Percentiles rank a stretch among this genome's conserved stretches.
phyloP scores from a whole-genome alignment of 768 basidiomycete genomes.

The Lactifluus volemus region DNA sequence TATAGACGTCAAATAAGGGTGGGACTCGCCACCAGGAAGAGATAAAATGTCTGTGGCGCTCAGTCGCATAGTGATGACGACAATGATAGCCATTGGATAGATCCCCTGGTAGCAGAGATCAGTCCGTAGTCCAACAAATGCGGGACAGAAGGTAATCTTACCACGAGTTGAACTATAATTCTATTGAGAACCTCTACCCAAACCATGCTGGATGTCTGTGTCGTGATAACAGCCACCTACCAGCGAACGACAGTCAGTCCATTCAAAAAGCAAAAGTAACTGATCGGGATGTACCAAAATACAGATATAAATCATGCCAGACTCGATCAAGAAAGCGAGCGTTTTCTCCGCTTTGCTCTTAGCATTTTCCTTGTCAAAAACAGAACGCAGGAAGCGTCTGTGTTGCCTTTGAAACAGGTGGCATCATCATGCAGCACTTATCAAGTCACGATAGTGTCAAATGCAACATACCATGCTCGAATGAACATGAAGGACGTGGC shows the following conservation, averaged over 20 bases:
- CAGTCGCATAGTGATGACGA: too few relatives aligned
- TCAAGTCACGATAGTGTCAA: neutral
- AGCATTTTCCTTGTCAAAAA: neutral
- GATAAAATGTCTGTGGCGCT: too few relatives aligned
- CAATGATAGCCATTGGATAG: too few relatives aligned
- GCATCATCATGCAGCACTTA: neutral
- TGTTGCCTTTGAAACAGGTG: neutral
- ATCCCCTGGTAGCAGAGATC: too few relatives aligned
- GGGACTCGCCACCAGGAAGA: too few relatives aligned
- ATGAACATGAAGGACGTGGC: constrained; percentile 9
- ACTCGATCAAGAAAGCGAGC: constrained; percentile 6
- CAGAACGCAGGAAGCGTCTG: neutral
- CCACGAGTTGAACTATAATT: too few relatives aligned
- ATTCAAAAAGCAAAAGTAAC: neutral
- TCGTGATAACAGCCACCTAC: neutral
- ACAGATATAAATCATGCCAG: neutral
- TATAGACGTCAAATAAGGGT: too few relatives aligned
- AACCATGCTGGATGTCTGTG: too few relatives aligned
- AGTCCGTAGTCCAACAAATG: too few relatives aligned
- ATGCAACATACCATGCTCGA: neutral
- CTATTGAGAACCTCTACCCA: too few relatives aligned
- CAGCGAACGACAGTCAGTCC: neutral
- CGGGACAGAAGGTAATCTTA: too few relatives aligned
- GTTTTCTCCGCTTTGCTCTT: neutral
- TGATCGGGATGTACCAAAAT: neutral